phyloP scores from a whole-genome alignment of 768 basidiomycete genomes.

The Mycena crocata region DNA sequence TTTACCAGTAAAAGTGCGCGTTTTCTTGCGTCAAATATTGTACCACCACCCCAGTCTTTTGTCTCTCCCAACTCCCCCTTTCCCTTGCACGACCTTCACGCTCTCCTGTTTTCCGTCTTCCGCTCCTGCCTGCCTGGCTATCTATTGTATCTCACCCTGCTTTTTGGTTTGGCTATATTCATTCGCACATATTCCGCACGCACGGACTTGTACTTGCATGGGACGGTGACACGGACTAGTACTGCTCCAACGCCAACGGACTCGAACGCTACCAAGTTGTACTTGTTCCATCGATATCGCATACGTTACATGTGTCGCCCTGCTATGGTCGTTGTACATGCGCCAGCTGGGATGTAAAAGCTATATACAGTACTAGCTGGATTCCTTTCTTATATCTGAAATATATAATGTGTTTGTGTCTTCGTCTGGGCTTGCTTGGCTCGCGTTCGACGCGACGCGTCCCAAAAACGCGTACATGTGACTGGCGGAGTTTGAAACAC shows the following conservation, averaged over 20 bases:
- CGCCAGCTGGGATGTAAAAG: not conserved
- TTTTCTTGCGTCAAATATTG: constrained; percentile 17
- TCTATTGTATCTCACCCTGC: constrained; percentile 21
- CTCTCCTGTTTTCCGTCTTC: constrained; percentile 19
- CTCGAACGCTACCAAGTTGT: constrained; percentile 23
- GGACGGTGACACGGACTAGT: constrained; percentile 30
- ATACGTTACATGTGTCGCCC: not conserved
- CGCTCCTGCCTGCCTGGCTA: constrained; percentile 28
- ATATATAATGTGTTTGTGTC: not conserved
- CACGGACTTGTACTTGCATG: constrained; percentile 33
- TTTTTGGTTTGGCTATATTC: constrained; percentile 5
- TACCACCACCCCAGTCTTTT: constrained; percentile 14
- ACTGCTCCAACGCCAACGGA: constrained; percentile 18
- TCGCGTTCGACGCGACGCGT: constrained; percentile 7
- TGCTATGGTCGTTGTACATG: not conserved
- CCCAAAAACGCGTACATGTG: too few relatives aligned
- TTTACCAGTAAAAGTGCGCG: constrained; percentile 1
- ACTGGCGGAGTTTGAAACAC: not conserved
- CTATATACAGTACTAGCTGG: not conserved
- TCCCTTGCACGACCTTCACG: constrained; percentile 14
- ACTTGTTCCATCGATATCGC: constrained; percentile 25
- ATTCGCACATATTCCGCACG: constrained; percentile 28
- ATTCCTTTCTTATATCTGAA: not conserved
- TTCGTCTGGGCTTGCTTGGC: not conserved
- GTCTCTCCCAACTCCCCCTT: not conserved